Evolutionary conservation across 306 rosid genomes (phyloP), one percentile per base, ranked within the genome.

Genomic region (Citrullus amarus): DNA sequence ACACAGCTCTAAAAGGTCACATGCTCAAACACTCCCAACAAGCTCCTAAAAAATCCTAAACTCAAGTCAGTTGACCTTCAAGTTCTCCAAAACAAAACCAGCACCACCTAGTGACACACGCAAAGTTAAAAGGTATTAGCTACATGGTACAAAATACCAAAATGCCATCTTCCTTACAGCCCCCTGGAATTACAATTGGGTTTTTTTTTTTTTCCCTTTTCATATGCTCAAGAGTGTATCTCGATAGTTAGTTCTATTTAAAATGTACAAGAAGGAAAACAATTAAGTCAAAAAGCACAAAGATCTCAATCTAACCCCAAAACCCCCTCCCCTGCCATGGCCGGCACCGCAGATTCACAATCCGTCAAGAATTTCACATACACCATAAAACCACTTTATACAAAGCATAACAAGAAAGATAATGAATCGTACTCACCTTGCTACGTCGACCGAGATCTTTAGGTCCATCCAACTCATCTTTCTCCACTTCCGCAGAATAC

Each of bases 381-480:
- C 53, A 55, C 55, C 34, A 77, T 25, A 18, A 17, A 66, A 66
- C 5, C n/a, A 22, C 50, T 36, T 3, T 2, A 17, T 18, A 14
- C 16, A 39, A 18, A 66, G 16, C 9, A 39, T 8, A 66, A 18
- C 4, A 39, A 66, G 30, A 38, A 61, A 44, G 79, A 61, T 7
- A 43, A 77, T 3, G 15, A 10, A 17, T 9, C 34, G 69, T 0
- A 5, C 76, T 80, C 30, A 94, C 97, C 89, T 94, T 90, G 80
- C 88, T 86, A 44, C 98, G 98, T 63, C 96, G 98, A 56, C 97
- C 92, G 78, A 94, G 93, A 94, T 92, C 94, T 39, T 73, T 63
- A 81, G 91, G 88, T 84, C 89, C 87, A 71, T 39, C 68, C 32
- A 81, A 78, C 12, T 82, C 87, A 78, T 83, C 88, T 75, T 86